phyloP scores from a whole-genome alignment of 1,284 basidiomycete species.

The Cryptococcus sp. region DNA sequence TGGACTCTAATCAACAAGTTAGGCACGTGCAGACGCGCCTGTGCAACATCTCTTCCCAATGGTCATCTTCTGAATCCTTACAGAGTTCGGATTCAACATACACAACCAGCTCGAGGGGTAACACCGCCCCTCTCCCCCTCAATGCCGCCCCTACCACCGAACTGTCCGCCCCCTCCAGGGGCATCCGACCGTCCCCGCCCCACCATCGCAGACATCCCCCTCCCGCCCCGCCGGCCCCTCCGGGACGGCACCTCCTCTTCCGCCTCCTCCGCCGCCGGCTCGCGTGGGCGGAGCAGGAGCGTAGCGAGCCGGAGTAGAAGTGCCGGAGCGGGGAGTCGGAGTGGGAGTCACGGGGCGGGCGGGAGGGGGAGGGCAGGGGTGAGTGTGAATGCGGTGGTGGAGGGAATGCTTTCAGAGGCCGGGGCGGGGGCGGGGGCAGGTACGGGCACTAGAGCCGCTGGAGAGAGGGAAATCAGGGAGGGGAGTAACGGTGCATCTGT shows the following conservation, averaged over 20 bases:
- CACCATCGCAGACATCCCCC: slow-evolving; percentile 30
- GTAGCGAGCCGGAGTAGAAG: not conserved
- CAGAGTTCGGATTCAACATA: no score
- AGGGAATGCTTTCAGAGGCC: no score
- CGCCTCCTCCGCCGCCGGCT: not conserved
- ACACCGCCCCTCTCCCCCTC: slow-evolving; percentile 5
- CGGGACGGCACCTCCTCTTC: slow-evolving; percentile 25
- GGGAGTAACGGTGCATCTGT: no score
- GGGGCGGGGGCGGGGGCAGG: no score
- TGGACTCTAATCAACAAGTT: not conserved
- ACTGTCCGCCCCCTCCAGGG: slow-evolving; percentile 14
- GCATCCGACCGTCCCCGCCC: slow-evolving; percentile 17
- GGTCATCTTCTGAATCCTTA: no score
- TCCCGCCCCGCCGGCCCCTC: slow-evolving; percentile 29
- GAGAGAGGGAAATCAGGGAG: no score
- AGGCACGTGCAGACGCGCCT: not conserved
- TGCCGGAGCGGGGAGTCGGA: not conserved
- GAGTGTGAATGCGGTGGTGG: no score
- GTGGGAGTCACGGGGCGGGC: not conserved
- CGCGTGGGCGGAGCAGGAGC: not conserved
- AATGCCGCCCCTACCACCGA: slow-evolving; percentile 3
- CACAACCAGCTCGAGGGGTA: no score
- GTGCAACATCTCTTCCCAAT: no score
- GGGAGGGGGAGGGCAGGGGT: no score
- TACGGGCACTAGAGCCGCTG: no score